Evolutionary conservation across 805 yeast species (phyloP).

Genomic region (Kluyveromyces wickerhamii): DNA sequence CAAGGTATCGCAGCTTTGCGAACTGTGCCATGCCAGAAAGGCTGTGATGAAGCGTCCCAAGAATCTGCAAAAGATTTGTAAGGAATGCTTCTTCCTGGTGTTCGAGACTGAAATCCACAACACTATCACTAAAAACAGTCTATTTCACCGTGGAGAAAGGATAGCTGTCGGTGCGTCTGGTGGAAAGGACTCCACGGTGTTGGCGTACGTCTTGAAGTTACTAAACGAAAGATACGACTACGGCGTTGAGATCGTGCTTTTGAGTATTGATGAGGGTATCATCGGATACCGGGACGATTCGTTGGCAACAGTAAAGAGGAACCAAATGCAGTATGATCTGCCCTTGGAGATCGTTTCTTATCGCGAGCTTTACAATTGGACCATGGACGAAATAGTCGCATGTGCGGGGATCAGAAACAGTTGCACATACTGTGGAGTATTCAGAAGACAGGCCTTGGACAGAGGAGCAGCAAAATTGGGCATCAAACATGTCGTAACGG

Average conservation of each 20-base stretch:
- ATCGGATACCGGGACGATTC: constrained; percentile 97
- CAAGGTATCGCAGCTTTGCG: constrained; percentile 52
- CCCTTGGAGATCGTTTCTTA: constrained; percentile 78
- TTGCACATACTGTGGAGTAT: constrained; percentile 97
- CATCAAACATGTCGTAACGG: constrained; percentile 89
- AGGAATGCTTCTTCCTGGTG: constrained; percentile 78
- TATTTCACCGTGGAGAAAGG: constrained; percentile 73
- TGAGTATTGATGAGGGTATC: constrained; percentile 94
- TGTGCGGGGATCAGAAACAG: constrained; percentile 90
- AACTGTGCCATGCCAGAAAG: constrained; percentile 71
- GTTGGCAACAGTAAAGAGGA: constrained; percentile 90
- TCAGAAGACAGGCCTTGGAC: constrained; percentile 92
- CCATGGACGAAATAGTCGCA: constrained; percentile 95
- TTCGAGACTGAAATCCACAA: constrained; percentile 95
- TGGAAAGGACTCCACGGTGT: constrained; percentile 94
- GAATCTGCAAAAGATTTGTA: constrained; percentile 82
- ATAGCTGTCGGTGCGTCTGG: constrained; percentile 99
- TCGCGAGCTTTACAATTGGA: constrained; percentile 88
- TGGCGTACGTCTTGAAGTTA: constrained; percentile 80
- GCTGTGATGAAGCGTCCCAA: constrained; percentile 91
- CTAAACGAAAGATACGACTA: constrained; percentile 83
- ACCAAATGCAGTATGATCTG: constrained; percentile 75
- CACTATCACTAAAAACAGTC: constrained; percentile 61
- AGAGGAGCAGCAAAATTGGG: constrained; percentile 86
- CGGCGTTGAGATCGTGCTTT: constrained; percentile 73